Evolutionary conservation across 306 rosid genomes (phyloP), one percentile per base, ranked within the genome.

Genomic region (Trifolium fragiferum): DNA sequence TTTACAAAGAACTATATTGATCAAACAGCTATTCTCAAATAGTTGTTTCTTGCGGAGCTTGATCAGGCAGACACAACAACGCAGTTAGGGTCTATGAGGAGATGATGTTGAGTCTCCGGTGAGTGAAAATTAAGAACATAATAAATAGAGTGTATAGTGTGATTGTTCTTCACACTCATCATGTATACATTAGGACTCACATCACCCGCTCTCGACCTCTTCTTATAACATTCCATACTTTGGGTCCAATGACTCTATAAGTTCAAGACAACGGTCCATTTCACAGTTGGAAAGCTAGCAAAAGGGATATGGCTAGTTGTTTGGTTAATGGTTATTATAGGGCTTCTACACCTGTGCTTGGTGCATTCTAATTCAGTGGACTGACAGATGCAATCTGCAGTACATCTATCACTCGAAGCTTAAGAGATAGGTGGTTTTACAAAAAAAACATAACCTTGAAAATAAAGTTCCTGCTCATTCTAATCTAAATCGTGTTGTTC

Each of bases 41-140:
- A n/a, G n/a, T n/a, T n/a, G n/a, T n/a, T n/a, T n/a, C n/a, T n/a
- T n/a, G n/a, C n/a, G n/a, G n/a, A n/a, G n/a, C n/a, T n/a, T n/a
- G n/a, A n/a, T n/a, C n/a, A n/a, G n/a, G n/a, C 38, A 68, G 27
- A 23, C 19, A 70, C 72, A 55, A 54, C 46, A 46, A 46, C 70
- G 21, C 49, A 58, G 14, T 68, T 32, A 53, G 66, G 38, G 25
- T 62, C 61, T 62, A 12, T 4, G 9, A 30, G 43, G 18, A 47
- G 10, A 68, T 16, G 67, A 32, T 66, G 40, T 41, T 10, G 3
- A 66, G 33, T 23, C 13, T 68, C 41, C n/a, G 23, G 27, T 66
- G 35, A 76, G 47, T 10, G 53, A 58, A 66, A 77, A 35, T 44
- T 20, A 35, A 20, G 30, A 20, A 11, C 32, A 20, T 9, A 12